These are phyloP conservation scores for Lepidium campestre DNA, from an alignment of 441 rosid genomes.

Conservation along the genomic window DNA sequence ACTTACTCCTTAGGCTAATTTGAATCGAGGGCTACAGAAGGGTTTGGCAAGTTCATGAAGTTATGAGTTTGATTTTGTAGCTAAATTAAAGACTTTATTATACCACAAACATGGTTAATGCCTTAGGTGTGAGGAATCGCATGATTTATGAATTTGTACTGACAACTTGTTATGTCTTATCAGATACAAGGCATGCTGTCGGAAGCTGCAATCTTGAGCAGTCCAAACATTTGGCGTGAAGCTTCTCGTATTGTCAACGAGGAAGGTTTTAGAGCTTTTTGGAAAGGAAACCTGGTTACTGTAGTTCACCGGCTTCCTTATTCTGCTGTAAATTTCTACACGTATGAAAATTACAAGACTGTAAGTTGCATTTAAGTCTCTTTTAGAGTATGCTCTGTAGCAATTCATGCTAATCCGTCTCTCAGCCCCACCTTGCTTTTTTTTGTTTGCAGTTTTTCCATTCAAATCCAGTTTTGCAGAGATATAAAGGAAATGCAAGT, in stretches of 20 bases:
- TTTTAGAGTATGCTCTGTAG: not conserved
- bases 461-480: slow-evolving; percentile 39
- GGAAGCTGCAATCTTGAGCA: slow-evolving; percentile 51
- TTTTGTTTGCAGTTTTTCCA: slow-evolving; percentile 45
- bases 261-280: slow-evolving; percentile 91
- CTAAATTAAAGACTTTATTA: not conserved
- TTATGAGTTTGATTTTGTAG: not conserved
- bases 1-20: not conserved
- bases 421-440: not conserved
- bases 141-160: not conserved
- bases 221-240: slow-evolving; percentile 66
- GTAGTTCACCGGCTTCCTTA: slow-evolving; percentile 94
- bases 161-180: not conserved
- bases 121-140: not conserved
- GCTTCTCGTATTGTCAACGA: slow-evolving; percentile 67
- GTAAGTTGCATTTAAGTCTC: slow-evolving; percentile 32
- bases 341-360: slow-evolving; percentile 77
- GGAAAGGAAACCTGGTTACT: slow-evolving; percentile 94
- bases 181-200: slow-evolving; percentile 97
- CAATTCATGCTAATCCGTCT: not conserved
- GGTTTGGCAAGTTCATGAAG: not conserved
- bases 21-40: not conserved
- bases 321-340: slow-evolving; percentile 70
- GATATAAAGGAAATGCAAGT: slow-evolving; percentile 30
- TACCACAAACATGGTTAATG: not conserved